Conservation (phyloP, 2,329 filamentous ascomycete species). For the Exophiala sideris region DNA sequence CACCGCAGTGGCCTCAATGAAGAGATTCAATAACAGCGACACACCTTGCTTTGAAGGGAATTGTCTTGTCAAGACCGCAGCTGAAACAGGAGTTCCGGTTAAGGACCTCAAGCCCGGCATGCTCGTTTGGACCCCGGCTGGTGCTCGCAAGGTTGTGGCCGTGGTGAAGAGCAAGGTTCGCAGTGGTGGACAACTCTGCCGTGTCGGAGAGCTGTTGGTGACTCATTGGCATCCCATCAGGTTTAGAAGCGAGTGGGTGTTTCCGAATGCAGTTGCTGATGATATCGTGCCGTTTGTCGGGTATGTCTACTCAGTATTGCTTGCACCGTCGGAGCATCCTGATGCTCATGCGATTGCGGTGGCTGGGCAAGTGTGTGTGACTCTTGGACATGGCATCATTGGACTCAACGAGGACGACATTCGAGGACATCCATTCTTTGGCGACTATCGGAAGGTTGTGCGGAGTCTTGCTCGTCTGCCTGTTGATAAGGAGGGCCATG, state of each 20-base stretch:
- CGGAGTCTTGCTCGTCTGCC: conserved; percentile 39
- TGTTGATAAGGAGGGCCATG: conserved; percentile 40
- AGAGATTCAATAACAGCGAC: conserved; percentile 40
- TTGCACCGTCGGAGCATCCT: conserved; percentile 40
- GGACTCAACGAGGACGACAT: conserved; percentile 36
- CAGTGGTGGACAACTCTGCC: conserved; percentile 40
- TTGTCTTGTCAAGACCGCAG: conserved; percentile 47
- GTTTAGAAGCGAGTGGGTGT: conserved; percentile 43
- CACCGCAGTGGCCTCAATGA: conserved; percentile 37
- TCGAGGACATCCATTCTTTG: conserved; percentile 55
- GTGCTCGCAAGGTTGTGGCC: conserved; percentile 48
- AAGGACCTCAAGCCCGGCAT: conserved; percentile 46
- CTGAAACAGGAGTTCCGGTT: conserved; percentile 40
- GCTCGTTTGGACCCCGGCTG: conserved; percentile 50
- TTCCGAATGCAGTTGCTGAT: conserved; percentile 43
- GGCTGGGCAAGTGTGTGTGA: conserved; percentile 50
- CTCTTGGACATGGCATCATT: conserved; percentile 57
- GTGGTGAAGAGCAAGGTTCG: conserved; percentile 52
- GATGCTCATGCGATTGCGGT: conserved; percentile 49
- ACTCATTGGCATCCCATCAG: conserved; percentile 61
- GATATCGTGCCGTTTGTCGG: conserved; percentile 43
- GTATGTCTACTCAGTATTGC: conserved; percentile 55
- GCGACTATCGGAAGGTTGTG: conserved; percentile 47
- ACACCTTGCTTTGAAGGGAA: conserved; percentile 55
- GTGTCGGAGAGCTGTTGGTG: conserved; percentile 48